These are phyloP conservation scores for Botrytis deweyae DNA, from an alignment of 2,329 filamentous ascomycete genomes.

Conservation along the genomic window DNA sequence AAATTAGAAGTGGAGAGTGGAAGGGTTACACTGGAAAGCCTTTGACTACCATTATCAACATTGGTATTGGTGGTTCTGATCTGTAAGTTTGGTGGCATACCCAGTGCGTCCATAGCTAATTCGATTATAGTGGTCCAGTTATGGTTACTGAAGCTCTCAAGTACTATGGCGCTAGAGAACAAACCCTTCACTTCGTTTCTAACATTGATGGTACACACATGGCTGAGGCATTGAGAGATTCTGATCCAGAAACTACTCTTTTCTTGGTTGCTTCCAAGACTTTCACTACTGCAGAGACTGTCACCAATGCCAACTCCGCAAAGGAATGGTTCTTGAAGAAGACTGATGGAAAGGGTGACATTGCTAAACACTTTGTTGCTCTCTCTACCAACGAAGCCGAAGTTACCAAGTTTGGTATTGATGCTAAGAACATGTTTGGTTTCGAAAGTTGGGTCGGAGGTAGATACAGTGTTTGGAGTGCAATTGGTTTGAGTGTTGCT, in stretches of 20 bases:
- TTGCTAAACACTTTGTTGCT: constrained; percentile 98
- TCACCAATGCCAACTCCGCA: constrained; percentile 94
- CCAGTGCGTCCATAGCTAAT: constrained; percentile 28
- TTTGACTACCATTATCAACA: constrained; percentile 93
- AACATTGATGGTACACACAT: constrained; percentile 99
- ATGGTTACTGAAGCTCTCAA: constrained; percentile 99
- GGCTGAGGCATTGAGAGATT: constrained; percentile 83
- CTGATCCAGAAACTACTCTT: constrained; percentile 95
- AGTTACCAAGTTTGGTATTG: constrained; percentile 98
- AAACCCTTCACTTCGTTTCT: constrained; percentile 96
- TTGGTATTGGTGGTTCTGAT: constrained; percentile 97
- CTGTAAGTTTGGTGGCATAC: constrained; percentile 65
- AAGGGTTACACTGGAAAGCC: constrained; percentile 97
- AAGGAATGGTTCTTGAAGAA: constrained; percentile 95
- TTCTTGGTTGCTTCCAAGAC: constrained; percentile 99
- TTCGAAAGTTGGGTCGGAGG: constrained; percentile 99
- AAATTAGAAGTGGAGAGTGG: constrained; percentile 92
- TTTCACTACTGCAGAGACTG: constrained; percentile 97
- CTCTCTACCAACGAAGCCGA: constrained; percentile 93
- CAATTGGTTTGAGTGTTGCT: constrained; percentile 91
- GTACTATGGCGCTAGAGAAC: constrained; percentile 81
- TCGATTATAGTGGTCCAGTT: constrained; percentile 75
- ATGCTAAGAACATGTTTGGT: constrained; percentile 99
- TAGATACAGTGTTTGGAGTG: constrained; percentile 98
- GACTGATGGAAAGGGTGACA: constrained; percentile 72